These are phyloP conservation scores for Pilasporangium apinafurcum DNA, from an alignment of 352 stramenopile genomes.

Conservation along the genomic window DNA sequence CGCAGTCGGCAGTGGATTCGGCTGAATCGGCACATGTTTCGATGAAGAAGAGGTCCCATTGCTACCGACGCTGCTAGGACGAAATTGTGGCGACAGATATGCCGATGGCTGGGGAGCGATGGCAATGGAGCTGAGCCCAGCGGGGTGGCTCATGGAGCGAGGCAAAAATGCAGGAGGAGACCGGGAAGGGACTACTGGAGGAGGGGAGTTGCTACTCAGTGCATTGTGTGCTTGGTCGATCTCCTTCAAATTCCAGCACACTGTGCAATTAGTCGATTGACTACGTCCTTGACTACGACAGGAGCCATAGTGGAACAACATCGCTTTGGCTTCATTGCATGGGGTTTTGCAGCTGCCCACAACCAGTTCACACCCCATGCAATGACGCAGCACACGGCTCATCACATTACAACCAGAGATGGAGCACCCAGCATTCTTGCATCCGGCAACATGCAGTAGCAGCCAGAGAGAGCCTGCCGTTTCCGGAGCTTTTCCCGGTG, in stretches of 20 bases:
- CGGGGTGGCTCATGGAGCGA: constrained; percentile 2
- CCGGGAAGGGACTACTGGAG: background rate
- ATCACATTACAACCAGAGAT: constrained; percentile 65
- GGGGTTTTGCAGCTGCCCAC: constrained; percentile 59
- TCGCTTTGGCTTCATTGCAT: constrained; percentile 74
- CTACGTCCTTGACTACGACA: constrained; percentile 39
- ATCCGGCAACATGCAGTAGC: constrained; percentile 45
- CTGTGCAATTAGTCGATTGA: constrained; percentile 30
- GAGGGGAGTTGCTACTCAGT: constrained; percentile 19
- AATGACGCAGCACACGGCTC: constrained; percentile 62
- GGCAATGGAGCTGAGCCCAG: background rate
- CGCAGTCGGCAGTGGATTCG: constrained; percentile 62
- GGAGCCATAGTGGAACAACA: constrained; percentile 63
- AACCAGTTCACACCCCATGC: constrained; percentile 42
- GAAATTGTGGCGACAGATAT: constrained; percentile 9
- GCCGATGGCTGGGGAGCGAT: constrained; percentile 9
- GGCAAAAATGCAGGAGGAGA: constrained; percentile 8
- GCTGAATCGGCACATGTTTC: constrained; percentile 73
- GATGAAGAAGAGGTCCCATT: background rate
- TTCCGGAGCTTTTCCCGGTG: constrained; percentile 34
- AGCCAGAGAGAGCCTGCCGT: constrained; percentile 70
- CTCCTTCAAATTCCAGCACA: constrained; percentile 60
- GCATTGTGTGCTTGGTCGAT: constrained; percentile 67
- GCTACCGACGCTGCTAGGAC: background rate
- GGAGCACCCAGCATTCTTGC: constrained; percentile 33